phyloP scores from a whole-genome alignment of 2,329 filamentous ascomycete genomes.

The Epichloe scottii region DNA sequence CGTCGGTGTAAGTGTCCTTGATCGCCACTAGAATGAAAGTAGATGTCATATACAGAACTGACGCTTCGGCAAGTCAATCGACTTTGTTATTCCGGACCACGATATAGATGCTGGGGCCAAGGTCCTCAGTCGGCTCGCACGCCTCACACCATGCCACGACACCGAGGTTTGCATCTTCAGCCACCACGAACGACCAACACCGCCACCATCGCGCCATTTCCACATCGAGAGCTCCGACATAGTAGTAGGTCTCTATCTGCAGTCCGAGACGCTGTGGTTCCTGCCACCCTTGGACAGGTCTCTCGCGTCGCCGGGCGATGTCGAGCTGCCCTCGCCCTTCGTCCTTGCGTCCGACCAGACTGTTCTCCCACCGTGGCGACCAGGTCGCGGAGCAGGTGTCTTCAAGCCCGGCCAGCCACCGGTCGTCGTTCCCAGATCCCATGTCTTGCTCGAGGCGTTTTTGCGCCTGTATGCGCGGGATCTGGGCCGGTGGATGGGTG shows the following conservation, averaged over 20 bases:
- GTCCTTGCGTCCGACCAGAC: background rate
- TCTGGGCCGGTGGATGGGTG: background rate
- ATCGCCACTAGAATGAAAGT: background rate
- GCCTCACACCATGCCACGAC: background rate
- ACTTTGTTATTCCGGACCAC: background rate
- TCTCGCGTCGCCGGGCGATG: background rate
- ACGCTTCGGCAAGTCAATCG: background rate
- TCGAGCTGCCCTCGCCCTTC: background rate
- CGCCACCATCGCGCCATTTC: background rate
- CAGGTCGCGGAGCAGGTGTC: background rate
- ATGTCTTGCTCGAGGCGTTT: slow-evolving; percentile 1
- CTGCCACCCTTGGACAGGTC: background rate
- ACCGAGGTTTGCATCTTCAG: background rate
- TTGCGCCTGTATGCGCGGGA: slow-evolving; percentile 1
- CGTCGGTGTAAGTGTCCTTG: background rate
- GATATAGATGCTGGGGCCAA: background rate
- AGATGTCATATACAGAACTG: background rate
- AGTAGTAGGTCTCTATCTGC: background rate
- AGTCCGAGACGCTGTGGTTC: slow-evolving; percentile 2
- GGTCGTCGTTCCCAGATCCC: background rate
- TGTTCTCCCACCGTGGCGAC: background rate
- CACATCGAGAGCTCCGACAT: background rate
- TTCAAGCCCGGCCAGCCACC: background rate
- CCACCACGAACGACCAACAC: background rate
- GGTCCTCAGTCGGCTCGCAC: background rate